These are phyloP conservation scores for Pythium dissotocum DNA, from an alignment of 352 stramenopile genomes.

Conservation along the genomic window DNA sequence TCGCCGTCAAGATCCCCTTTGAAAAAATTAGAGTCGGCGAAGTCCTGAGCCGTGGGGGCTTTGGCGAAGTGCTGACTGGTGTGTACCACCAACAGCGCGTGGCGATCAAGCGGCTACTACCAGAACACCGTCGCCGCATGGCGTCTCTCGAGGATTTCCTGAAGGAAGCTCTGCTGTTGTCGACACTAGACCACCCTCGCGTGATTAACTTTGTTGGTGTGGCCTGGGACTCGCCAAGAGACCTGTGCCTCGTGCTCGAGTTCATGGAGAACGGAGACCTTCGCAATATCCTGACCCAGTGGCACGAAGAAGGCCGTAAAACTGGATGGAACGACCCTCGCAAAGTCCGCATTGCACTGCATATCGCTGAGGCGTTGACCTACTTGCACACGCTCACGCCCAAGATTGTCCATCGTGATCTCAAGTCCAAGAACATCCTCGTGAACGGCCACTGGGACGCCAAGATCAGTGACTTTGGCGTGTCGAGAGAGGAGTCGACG, in stretches of 20 bases:
- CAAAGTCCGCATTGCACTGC: conserved; percentile 55
- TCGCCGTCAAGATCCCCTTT: conserved; percentile 49
- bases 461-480: conserved; percentile 64
- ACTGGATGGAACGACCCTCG: conserved; percentile 19
- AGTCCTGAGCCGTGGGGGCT: conserved; percentile 46
- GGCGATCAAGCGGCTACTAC: conserved; percentile 52
- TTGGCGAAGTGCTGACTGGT: conserved; percentile 46
- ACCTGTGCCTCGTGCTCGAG: conserved; percentile 40
- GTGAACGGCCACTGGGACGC: conserved; percentile 45
- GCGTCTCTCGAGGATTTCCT: conserved; percentile 52
- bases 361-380: conserved; percentile 56
- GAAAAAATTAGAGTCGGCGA: conserved; percentile 37
- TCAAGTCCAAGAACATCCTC: conserved; percentile 88
- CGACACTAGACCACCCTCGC: conserved; percentile 42
- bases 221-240: conserved; percentile 36
- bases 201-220: conserved; percentile 44
- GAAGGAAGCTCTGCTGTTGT: conserved; percentile 47
- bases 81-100: conserved; percentile 39
- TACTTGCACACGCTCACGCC: conserved; percentile 63
- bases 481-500: conserved; percentile 41
- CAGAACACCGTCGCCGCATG: conserved; percentile 41
- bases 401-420: conserved; percentile 80
- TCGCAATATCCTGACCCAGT: conserved; percentile 30
- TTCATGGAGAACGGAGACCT: conserved; percentile 42
- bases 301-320: conserved; percentile 9